phyloP scores from a whole-genome alignment of 257 asterid genomes.

The Coffea canephora region DNA sequence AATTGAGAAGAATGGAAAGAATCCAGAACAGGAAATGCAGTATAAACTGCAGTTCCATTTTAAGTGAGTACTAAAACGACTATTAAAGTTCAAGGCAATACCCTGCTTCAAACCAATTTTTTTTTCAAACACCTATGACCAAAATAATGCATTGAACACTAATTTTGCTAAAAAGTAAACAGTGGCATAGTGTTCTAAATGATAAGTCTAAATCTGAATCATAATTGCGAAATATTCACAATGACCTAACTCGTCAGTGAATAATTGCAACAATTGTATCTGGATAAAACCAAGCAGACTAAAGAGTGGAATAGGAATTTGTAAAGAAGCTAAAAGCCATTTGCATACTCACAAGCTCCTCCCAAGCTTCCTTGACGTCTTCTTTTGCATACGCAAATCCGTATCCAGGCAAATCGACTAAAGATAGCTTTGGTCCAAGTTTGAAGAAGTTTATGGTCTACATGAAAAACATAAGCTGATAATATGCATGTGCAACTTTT shows the following conservation, averaged over 20 bases:
- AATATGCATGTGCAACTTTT: slow-evolving; percentile 16
- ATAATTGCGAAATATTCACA: not conserved
- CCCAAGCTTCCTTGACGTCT: slow-evolving; percentile 97
- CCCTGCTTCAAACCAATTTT: not conserved
- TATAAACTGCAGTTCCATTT: not conserved
- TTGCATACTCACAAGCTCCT: slow-evolving; percentile 81
- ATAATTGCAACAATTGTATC: slow-evolving; percentile 1
- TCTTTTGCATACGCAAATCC: slow-evolving; percentile 99
- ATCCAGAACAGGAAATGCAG: not conserved
- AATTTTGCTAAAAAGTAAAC: not conserved
- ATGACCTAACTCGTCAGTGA: not conserved
- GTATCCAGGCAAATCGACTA: slow-evolving; percentile 98
- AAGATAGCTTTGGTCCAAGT: slow-evolving; percentile 69
- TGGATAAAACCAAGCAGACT: not conserved
- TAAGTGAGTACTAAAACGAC: not conserved
- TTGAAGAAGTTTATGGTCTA: slow-evolving; percentile 84
- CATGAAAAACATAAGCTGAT: slow-evolving; percentile 31
- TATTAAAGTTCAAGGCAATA: not conserved
- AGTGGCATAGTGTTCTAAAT: not conserved
- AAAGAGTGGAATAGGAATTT: slow-evolving; percentile 14
- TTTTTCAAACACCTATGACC: not conserved
- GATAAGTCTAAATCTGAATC: not conserved
- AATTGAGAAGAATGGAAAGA: not conserved
- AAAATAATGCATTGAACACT: not conserved
- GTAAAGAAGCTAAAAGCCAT: slow-evolving; percentile 14